Evolutionary conservation across 202 grass and related monocot species (phyloP).

Genomic region (Panicum virgatum): DNA sequence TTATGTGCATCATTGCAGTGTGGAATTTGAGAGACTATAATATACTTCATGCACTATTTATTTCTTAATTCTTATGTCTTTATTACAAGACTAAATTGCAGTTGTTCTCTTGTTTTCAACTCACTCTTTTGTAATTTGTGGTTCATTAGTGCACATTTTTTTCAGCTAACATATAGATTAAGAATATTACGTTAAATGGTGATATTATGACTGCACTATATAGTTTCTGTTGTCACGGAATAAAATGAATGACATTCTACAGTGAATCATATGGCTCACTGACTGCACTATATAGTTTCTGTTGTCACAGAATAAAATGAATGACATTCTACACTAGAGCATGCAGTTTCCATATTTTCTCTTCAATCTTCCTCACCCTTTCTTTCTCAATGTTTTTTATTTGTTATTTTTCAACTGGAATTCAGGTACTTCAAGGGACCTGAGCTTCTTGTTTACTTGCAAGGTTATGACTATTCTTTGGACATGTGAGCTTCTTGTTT

Average conservation of each 20-base stretch:
- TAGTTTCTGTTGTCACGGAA: too few species aligned
- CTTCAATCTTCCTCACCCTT: background rate
- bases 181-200: background rate
- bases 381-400: background rate
- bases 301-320: background rate
- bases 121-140: background rate
- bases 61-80: background rate
- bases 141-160: slow-evolving; percentile 12
- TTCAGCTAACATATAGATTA: background rate
- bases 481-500: slow-evolving; percentile 95
- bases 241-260: too few species aligned
- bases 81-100: background rate
- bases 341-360: background rate
- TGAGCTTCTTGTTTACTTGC: slow-evolving; percentile 83
- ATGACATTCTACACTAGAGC: background rate
- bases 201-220: background rate
- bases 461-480: slow-evolving; percentile 88
- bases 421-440: slow-evolving; percentile 84
- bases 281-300: background rate
- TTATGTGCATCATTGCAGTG: background rate
- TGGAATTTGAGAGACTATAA: background rate
- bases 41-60: background rate
- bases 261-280: too few species aligned
- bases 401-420: slow-evolving; percentile 11
- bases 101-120: too few species aligned